Percentiles rank a stretch among this genome's conserved stretches.
phyloP scores from a whole-genome alignment of 2,329 filamentous ascomycete species.

The Claviceps pusilla region DNA sequence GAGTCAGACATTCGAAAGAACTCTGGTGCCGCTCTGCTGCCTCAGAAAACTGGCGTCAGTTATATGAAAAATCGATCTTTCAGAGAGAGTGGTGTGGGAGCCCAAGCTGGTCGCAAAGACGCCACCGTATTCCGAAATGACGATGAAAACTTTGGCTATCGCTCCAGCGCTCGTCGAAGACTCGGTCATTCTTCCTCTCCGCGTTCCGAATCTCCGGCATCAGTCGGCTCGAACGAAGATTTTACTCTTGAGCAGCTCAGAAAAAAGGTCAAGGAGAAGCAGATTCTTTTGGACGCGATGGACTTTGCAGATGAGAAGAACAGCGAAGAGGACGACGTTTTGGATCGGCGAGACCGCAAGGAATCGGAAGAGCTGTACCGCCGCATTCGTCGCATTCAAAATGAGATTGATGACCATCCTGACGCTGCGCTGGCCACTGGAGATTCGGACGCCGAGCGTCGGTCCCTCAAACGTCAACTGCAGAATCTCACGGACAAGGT shows the following conservation, averaged over 20 bases:
- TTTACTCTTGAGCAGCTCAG: slow-evolving; percentile 71
- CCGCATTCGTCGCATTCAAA: slow-evolving; percentile 77
- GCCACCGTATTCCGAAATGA: slow-evolving; percentile 95
- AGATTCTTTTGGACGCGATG: slow-evolving; percentile 86
- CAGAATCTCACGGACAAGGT: slow-evolving; percentile 80
- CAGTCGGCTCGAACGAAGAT: slow-evolving; percentile 61
- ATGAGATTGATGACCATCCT: slow-evolving; percentile 86
- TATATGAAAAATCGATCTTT: slow-evolving; percentile 95
- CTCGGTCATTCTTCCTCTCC: slow-evolving; percentile 65
- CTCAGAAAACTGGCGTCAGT: slow-evolving; percentile 94
- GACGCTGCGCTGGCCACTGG: slow-evolving; percentile 53
- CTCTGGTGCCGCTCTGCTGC: slow-evolving; percentile 76
- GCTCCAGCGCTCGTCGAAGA: slow-evolving; percentile 81
- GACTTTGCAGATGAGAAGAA: slow-evolving; percentile 89
- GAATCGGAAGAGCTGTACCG: slow-evolving; percentile 91
- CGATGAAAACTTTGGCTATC: slow-evolving; percentile 81
- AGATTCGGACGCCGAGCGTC: slow-evolving; percentile 77
- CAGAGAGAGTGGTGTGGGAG: slow-evolving; percentile 44
- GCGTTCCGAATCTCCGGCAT: slow-evolving; percentile 61
- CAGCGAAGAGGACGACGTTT: slow-evolving; percentile 76
- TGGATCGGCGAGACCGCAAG: slow-evolving; percentile 78
- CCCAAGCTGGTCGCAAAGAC: slow-evolving; percentile 61
- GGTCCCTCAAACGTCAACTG: slow-evolving; percentile 74
- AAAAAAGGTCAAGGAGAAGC: slow-evolving; percentile 88
- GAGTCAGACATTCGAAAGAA: slow-evolving; percentile 84